Base-by-base conservation (phyloP, 192 early-diverging fungal genomes). In the Backusella psychrophila region DNA sequence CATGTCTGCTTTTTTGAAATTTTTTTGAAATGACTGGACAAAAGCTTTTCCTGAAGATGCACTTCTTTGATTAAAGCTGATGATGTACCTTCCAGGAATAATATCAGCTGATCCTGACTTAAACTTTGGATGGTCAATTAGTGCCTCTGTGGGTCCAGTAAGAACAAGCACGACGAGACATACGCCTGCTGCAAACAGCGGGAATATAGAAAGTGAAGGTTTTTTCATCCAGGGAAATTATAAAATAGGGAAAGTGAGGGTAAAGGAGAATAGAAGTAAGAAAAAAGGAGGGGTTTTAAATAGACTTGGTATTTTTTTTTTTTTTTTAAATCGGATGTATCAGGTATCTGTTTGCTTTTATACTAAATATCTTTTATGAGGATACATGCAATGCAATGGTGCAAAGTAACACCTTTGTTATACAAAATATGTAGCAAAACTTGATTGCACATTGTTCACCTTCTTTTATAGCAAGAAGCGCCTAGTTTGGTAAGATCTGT, bases 131-230 rank as follows among this genome's bases (percentile, higher is more conserved):
- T 74, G 72, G 21, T 52, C 42, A 41, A 63, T 29, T 4, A 72
- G 19, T 11, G 72, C 53, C 3, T 63, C 34, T n/a, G 72, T 35
- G 12, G 52, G 35, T 12, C 53, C 38, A 4, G 53, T 12, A 53
- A 74, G 36, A 17, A 74, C 53, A 33, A 74, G 53, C 11, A 74
- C 72, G 35, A 35, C 34, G 19, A 74, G 53, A 74, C 72, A 74
- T 34, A 74, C 56, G 8, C 72, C 59, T 12, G 72, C 72, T 39
- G 53, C 53, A 63, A 74, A 56, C 17, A 74, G 31, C 1, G 72
- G 72, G 36, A 74, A 56, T n/a, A 63, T 36, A 39, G 72, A 63
- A 36, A 66, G 38, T 5, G 72, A 66, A 17, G 49, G 53, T 41
- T 56, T 35, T 56, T 74, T 74, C 72, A 74, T 74, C 11, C 21